Conservation (phyloP, 83 land plant species). For the Thuja plicata region DNA sequence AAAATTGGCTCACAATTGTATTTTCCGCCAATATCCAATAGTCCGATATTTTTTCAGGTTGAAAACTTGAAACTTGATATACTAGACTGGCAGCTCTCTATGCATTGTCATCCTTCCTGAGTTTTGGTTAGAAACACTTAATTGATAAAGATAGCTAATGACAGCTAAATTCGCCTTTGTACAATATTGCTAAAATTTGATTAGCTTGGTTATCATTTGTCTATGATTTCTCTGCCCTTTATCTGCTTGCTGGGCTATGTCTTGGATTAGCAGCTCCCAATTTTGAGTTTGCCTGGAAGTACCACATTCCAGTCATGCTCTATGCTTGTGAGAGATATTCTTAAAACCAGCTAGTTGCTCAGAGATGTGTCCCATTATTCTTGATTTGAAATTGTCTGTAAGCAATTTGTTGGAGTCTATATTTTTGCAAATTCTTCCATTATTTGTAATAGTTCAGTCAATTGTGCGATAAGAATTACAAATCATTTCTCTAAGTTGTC, state of each 20-base stretch:
- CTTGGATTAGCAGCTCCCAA: not conserved
- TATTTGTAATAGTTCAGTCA: not conserved
- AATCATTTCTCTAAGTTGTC: not conserved
- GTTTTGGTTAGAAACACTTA: not conserved
- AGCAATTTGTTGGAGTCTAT: not conserved
- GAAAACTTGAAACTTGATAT: no score
- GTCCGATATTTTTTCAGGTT: not conserved
- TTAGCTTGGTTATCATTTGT: not conserved
- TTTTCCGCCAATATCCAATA: not conserved
- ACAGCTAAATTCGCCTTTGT: not conserved
- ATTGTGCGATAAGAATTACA: not conserved
- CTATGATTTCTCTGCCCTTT: not conserved
- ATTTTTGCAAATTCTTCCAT: not conserved
- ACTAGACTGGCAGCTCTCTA: not conserved
- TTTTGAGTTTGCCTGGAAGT: not conserved
- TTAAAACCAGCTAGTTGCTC: not conserved
- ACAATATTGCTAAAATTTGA: not conserved
- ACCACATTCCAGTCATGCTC: not conserved
- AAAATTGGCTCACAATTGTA: not conserved
- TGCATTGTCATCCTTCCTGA: not conserved
- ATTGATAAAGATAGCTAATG: not conserved
- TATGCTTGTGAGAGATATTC: not conserved
- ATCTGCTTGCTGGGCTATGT: not conserved
- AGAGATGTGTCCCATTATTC: not conserved
- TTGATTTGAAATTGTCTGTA: not conserved